Percentiles rank a stretch among this genome's conserved stretches.
Evolutionary conservation across 371 early-diverging fungal species (phyloP).

Genomic region (Gilbertella persicaria): DNA sequence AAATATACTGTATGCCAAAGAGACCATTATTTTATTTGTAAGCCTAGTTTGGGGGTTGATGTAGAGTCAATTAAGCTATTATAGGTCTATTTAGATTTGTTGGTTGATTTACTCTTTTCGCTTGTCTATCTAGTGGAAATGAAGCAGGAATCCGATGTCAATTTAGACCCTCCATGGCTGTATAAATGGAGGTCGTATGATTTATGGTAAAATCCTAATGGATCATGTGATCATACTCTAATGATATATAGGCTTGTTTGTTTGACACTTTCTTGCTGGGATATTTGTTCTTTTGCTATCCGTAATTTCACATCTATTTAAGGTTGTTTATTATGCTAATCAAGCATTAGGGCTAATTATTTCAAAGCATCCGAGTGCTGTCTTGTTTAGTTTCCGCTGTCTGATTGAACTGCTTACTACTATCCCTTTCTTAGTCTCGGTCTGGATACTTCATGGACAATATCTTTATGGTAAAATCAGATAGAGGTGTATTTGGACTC

Average conservation of each 20-base stretch:
- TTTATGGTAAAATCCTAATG: conserved; percentile 41
- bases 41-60: background rate
- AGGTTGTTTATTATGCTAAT: background rate
- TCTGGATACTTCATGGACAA: conserved; percentile 53
- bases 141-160: conserved; percentile 53
- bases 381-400: conserved; percentile 50
- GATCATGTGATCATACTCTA: conserved; percentile 9
- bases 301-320: conserved; percentile 17
- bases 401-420: conserved; percentile 58
- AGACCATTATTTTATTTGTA: conserved; percentile 36
- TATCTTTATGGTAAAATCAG: conserved; percentile 47
- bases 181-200: conserved; percentile 58
- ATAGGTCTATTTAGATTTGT: conserved; percentile 57
- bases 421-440: conserved; percentile 53
- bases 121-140: conserved; percentile 68
- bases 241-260: conserved; percentile 46
- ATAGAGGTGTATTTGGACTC: too few relatives aligned
- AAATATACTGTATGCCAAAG: conserved; percentile 22
- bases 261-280: conserved; percentile 44
- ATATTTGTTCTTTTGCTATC: conserved; percentile 42
- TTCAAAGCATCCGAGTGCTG: conserved; percentile 28
- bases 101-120: conserved; percentile 65
- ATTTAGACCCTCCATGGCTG: conserved; percentile 57
- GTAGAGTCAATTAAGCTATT: background rate
- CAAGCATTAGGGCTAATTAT: conserved; percentile 26